Evolutionary conservation across 306 rosid genomes (phyloP).

Genomic region (Argentina anserina): DNA sequence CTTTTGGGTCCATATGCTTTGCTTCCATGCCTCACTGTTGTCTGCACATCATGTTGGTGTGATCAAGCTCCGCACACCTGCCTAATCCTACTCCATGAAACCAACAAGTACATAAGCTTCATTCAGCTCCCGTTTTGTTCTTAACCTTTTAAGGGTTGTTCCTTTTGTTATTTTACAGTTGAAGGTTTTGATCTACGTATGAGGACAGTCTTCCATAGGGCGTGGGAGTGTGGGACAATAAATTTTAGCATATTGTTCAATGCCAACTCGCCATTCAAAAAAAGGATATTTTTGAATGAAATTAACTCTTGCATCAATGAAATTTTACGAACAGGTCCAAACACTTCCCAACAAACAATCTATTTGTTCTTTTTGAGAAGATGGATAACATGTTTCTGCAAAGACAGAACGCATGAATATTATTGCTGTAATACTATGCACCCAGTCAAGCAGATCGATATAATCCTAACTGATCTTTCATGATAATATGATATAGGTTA

Average conservation of each 20-base stretch:
- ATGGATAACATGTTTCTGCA: constrained; percentile 13
- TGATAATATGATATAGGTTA: background rate
- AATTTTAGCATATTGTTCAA: too few relatives aligned
- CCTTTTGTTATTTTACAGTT: background rate
- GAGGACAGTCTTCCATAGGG: background rate
- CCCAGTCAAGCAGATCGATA: background rate
- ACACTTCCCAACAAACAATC: constrained; percentile 8
- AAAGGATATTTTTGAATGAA: too few relatives aligned
- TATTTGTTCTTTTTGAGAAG: background rate
- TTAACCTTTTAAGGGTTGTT: background rate
- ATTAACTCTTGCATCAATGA: background rate
- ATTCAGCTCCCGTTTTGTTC: background rate
- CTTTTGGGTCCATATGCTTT: constrained; percentile 21
- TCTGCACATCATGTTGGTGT: background rate
- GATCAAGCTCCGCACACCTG: background rate
- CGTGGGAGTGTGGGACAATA: background rate
- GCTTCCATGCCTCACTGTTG: constrained; percentile 10
- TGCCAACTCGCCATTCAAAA: background rate
- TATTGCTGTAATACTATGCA: background rate
- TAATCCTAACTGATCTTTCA: background rate
- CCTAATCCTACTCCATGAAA: background rate
- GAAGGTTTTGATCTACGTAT: background rate
- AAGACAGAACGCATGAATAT: background rate
- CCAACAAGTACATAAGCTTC: background rate
- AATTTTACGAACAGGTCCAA: background rate